Evolutionary conservation across 1,284 basidiomycete genomes (phyloP).

Genomic region (Puccinia triticina): DNA sequence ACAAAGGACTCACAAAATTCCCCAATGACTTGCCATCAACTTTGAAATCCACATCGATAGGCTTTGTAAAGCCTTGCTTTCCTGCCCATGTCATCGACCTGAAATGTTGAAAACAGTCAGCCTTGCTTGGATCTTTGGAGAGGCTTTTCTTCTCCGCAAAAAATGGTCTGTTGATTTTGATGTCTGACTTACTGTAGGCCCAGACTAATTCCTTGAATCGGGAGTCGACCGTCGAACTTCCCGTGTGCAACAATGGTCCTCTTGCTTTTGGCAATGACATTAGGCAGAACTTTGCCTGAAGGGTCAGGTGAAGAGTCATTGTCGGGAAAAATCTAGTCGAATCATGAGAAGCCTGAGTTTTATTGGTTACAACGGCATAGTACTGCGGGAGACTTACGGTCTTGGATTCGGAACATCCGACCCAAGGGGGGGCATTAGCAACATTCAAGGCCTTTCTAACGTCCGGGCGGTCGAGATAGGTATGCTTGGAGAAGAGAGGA

Average conservation of each 20-base stretch:
- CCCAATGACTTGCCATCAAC: slow-evolving; percentile 46
- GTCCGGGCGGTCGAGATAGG: slow-evolving; percentile 31
- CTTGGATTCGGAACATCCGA: background rate
- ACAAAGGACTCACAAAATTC: background rate
- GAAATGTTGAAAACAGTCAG: background rate
- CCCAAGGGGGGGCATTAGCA: background rate
- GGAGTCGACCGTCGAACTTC: slow-evolving; percentile 5
- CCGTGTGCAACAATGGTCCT: slow-evolving; percentile 45
- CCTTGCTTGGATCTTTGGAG: background rate
- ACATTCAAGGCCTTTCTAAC: slow-evolving; percentile 37
- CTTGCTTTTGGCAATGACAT: slow-evolving; percentile 26
- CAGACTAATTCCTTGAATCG: slow-evolving; percentile 6
- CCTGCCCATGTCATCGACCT: slow-evolving; percentile 59
- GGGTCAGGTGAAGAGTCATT: slow-evolving; percentile 15
- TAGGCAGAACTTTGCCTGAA: slow-evolving; percentile 1
- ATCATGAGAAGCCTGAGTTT: background rate
- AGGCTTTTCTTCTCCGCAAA: background rate
- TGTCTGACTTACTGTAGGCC: slow-evolving; percentile 3
- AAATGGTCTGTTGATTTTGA: background rate
- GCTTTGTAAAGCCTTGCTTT: slow-evolving; percentile 56
- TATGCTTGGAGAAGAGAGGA: background rate
- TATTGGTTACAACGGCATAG: background rate
- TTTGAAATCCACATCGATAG: slow-evolving; percentile 52
- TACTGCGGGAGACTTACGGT: background rate
- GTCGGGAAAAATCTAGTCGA: slow-evolving; percentile 25